These are phyloP conservation scores for Annulohypoxylon stygium DNA, from an alignment of 495 filamentous ascomycete genomes.

Conservation along the genomic window DNA sequence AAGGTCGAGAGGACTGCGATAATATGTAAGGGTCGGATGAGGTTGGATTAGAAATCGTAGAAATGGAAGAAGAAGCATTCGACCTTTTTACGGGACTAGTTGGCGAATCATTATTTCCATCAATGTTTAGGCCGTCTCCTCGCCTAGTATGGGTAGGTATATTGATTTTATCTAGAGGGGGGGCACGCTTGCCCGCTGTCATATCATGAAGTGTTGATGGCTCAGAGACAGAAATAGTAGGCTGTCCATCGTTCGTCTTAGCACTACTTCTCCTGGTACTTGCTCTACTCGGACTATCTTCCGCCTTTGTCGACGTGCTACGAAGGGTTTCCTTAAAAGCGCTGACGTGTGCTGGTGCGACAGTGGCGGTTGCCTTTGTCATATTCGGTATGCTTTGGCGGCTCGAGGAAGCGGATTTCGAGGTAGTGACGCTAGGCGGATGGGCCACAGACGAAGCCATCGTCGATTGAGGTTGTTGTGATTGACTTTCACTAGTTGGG, in stretches of 20 bases:
- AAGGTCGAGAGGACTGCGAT: constrained; percentile 38
- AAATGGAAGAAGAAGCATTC: constrained; percentile 46
- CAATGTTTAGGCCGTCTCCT: constrained; percentile 57
- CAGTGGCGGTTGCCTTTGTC: constrained; percentile 55
- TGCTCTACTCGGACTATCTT: constrained; percentile 52
- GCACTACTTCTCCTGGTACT: constrained; percentile 54
- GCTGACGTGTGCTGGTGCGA: constrained; percentile 70
- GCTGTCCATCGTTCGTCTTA: constrained; percentile 51
- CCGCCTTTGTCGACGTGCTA: constrained; percentile 54
- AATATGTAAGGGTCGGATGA: constrained; percentile 47
- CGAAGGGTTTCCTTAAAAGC: constrained; percentile 64
- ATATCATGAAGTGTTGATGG: constrained; percentile 57
- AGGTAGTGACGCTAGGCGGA: constrained; percentile 56
- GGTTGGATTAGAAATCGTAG: constrained; percentile 30
- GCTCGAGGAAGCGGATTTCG: constrained; percentile 66
- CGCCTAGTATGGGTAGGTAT: constrained; percentile 53
- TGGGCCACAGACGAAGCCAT: constrained; percentile 68
- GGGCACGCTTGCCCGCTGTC: constrained; percentile 45
- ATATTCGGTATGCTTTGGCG: constrained; percentile 63
- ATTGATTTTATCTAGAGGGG: constrained; percentile 54
- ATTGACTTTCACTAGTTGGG: constrained; percentile 54
- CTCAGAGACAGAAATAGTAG: constrained; percentile 36
- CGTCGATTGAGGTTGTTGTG: constrained; percentile 61
- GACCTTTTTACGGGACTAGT: constrained; percentile 57
- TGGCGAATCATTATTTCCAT: constrained; percentile 57